Evolutionary conservation across 2,329 filamentous ascomycete species (phyloP).

Genomic region (Colletotrichum sp.): DNA sequence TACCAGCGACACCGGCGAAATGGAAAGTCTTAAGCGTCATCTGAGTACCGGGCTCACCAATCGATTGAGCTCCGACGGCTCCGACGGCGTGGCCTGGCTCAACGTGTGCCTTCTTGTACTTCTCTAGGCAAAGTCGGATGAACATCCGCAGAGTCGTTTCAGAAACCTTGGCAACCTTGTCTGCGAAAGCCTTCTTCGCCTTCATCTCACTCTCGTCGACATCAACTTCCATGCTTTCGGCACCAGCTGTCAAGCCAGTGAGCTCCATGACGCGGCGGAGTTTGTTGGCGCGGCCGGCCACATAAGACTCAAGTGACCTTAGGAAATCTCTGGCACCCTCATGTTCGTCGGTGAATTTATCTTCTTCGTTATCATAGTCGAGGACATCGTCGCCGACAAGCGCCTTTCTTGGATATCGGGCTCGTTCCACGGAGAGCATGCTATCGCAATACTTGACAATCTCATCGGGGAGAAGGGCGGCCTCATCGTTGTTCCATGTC

Average conservation of each 20-base stretch:
- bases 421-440: constrained; percentile 71
- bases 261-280: constrained; percentile 39
- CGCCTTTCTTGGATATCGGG: constrained; percentile 65
- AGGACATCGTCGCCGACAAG: constrained; percentile 68
- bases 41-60: constrained; percentile 96
- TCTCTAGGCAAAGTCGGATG: constrained; percentile 81
- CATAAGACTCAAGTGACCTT: constrained; percentile 75
- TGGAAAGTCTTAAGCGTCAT: constrained; percentile 99
- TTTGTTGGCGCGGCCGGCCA: constrained; percentile 66
- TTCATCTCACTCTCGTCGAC: constrained; percentile 27
- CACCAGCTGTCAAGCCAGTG: constrained; percentile 17
- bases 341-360: constrained; percentile 75
- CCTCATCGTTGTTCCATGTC: constrained; percentile 81
- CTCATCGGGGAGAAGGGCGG: constrained; percentile 74
- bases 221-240: constrained; percentile 31
- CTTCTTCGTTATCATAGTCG: constrained; percentile 71
- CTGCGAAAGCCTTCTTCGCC: constrained; percentile 49
- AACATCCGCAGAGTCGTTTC: constrained; percentile 75
- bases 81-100: constrained; percentile 96
- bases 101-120: constrained; percentile 89
- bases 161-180: constrained; percentile 86
- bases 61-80: constrained; percentile 95
- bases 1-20: constrained; percentile 98
- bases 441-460: constrained; percentile 72
- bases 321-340: constrained; percentile 87